A percentile compares a stretch with the other conserved stretches of the same genome.
These are phyloP conservation scores for Pezicula radicicola DNA, from an alignment of 2,329 filamentous ascomycete genomes.

Conservation along the genomic window DNA sequence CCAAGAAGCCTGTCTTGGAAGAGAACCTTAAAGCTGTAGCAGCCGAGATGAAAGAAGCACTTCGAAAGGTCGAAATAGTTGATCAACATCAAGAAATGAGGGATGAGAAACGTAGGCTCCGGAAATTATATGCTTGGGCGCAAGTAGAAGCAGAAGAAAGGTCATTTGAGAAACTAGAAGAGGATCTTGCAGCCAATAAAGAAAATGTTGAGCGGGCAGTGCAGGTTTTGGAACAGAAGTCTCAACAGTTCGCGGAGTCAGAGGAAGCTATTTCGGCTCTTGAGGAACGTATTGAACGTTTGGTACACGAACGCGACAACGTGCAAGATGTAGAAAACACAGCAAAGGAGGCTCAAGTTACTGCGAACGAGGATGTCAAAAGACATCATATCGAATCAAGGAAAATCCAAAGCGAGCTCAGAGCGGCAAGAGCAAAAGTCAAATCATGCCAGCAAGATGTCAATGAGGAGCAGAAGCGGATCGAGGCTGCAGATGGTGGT, in stretches of 20 bases:
- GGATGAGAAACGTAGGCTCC: slow-evolving; percentile 54
- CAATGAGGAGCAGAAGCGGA: slow-evolving; percentile 52
- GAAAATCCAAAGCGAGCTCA: slow-evolving; percentile 57
- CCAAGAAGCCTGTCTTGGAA: slow-evolving; percentile 56
- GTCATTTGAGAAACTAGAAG: slow-evolving; percentile 39
- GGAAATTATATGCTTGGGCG: slow-evolving; percentile 77
- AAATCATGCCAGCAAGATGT: slow-evolving; percentile 46
- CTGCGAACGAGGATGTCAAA: slow-evolving; percentile 49
- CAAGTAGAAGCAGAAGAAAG: slow-evolving; percentile 78
- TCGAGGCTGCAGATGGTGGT: slow-evolving; percentile 68
- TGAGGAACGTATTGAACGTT: slow-evolving; percentile 16
- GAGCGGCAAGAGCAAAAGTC: slow-evolving; percentile 45
- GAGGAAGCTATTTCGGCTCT: slow-evolving; percentile 32
- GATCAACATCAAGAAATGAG: slow-evolving; percentile 65
- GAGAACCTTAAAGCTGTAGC: slow-evolving; percentile 64
- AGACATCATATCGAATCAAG: slow-evolving; percentile 62
- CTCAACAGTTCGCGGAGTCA: slow-evolving; percentile 29
- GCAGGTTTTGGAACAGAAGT: slow-evolving; percentile 46
- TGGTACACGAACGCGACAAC: slow-evolving; percentile 32
- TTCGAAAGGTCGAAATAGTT: slow-evolving; percentile 61
- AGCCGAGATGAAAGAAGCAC: slow-evolving; percentile 56
- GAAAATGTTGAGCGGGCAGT: slow-evolving; percentile 35
- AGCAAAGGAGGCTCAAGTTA: slow-evolving; percentile 50
- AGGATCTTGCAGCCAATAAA: slow-evolving; percentile 28
- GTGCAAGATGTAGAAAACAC: slow-evolving; percentile 43